phyloP scores from a whole-genome alignment of 2,329 filamentous ascomycete genomes.

The Emmonsiellopsis sp. region DNA sequence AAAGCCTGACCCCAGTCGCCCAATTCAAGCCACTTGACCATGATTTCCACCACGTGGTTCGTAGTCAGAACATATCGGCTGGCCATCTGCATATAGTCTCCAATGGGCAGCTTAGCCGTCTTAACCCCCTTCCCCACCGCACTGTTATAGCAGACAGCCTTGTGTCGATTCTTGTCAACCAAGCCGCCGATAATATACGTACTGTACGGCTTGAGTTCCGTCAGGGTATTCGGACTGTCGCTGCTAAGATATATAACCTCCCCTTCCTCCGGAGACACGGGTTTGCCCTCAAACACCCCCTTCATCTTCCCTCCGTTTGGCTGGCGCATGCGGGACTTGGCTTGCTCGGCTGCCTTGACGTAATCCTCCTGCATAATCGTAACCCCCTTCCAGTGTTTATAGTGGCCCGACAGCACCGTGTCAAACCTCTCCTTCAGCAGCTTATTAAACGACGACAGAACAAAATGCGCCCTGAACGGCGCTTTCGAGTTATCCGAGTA shows the following conservation, averaged over 20 bases:
- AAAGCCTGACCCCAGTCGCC: slow-evolving; percentile 92
- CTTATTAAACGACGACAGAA: slow-evolving; percentile 65
- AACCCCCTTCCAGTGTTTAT: slow-evolving; percentile 72
- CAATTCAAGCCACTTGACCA: slow-evolving; percentile 83
- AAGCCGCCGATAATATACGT: slow-evolving; percentile 90
- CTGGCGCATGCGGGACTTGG: slow-evolving; percentile 59
- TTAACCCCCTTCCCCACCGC: slow-evolving; percentile 67
- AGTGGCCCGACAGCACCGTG: slow-evolving; percentile 59
- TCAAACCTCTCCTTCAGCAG: slow-evolving; percentile 75
- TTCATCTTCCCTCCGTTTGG: slow-evolving; percentile 48
- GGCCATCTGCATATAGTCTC: slow-evolving; percentile 88
- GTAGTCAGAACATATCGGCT: slow-evolving; percentile 80
- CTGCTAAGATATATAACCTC: slow-evolving; percentile 82
- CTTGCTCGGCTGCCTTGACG: slow-evolving; percentile 55
- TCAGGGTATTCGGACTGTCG: slow-evolving; percentile 79
- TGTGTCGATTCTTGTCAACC: slow-evolving; percentile 93
- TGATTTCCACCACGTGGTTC: slow-evolving; percentile 95
- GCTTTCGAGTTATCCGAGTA: slow-evolving; percentile 80
- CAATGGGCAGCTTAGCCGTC: slow-evolving; percentile 87
- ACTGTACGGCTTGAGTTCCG: slow-evolving; percentile 73
- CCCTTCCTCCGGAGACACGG: slow-evolving; percentile 28
- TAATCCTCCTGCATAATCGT: slow-evolving; percentile 68
- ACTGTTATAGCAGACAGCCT: slow-evolving; percentile 81
- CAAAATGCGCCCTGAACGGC: slow-evolving; percentile 60
- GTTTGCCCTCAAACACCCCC: slow-evolving; percentile 46